Evolutionary conservation across 768 basidiomycete species (phyloP).

Genomic region (Piloderma croceum): DNA sequence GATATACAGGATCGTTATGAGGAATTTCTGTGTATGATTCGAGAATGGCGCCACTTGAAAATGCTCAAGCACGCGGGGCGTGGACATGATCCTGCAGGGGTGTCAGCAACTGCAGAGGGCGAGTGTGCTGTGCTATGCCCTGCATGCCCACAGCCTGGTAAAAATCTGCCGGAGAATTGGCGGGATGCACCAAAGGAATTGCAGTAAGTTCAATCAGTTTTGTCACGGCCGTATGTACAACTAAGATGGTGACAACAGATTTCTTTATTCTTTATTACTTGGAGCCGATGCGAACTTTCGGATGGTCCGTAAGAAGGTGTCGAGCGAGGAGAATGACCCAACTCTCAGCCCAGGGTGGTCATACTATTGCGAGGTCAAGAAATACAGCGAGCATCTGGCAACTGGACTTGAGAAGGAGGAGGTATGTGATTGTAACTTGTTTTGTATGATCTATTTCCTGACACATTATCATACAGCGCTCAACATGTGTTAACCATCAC

Average conservation of each 20-base stretch:
- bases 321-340: conserved; percentile 11
- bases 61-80: conserved; percentile 5
- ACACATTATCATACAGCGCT: no score
- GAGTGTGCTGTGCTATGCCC: conserved; percentile 7
- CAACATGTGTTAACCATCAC: no score
- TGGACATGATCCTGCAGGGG: conserved; percentile 1
- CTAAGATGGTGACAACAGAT: conserved; percentile 1
- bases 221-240: neutral
- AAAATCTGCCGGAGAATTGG: conserved; percentile 6
- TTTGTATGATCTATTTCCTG: no score
- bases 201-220: neutral
- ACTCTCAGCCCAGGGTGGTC: conserved; percentile 9
- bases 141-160: conserved; percentile 8
- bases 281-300: conserved; percentile 17
- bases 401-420: neutral
- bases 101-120: neutral
- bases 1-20: conserved; percentile 6
- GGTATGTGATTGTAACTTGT: neutral
- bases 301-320: conserved; percentile 7
- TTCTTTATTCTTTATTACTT: conserved; percentile 9
- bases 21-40: conserved; percentile 2
- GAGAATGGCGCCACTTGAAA: conserved; percentile 11
- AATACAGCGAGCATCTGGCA: conserved; percentile 4
- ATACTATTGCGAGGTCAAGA: conserved; percentile 10
- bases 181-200: neutral